Conservation (phyloP, 2,329 filamentous ascomycete species). For the Exophiala lecanii-corni region DNA sequence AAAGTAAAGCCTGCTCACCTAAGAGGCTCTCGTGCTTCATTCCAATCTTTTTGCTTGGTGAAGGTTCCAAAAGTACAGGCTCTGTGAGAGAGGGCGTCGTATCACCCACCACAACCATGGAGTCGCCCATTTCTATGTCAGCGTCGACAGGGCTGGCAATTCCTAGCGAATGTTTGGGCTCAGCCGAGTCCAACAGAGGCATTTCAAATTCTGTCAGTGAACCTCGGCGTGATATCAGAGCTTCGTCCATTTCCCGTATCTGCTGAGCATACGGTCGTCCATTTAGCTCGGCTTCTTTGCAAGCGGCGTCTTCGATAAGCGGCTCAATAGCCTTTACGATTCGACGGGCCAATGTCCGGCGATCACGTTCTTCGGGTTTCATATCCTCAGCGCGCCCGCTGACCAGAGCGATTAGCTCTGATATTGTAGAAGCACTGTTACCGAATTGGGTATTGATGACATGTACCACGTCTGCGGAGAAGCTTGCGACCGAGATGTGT, state of each 20-base stretch:
- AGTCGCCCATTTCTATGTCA: slow-evolving; percentile 38
- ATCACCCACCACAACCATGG: slow-evolving; percentile 28
- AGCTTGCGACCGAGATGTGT: slow-evolving; percentile 58
- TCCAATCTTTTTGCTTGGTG: slow-evolving; percentile 2
- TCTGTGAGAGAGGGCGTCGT: slow-evolving; percentile 6
- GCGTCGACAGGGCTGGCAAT: slow-evolving; percentile 18
- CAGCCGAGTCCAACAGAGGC: slow-evolving; percentile 29
- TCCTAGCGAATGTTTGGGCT: slow-evolving; percentile 26
- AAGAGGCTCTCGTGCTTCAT: slow-evolving; percentile 9
- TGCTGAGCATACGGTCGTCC: slow-evolving; percentile 66
- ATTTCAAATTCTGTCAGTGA: slow-evolving; percentile 36
- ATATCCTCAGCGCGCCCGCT: slow-evolving; percentile 42
- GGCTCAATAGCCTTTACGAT: slow-evolving; percentile 81
- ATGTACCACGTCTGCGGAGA: slow-evolving; percentile 54
- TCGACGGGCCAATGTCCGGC: slow-evolving; percentile 78
- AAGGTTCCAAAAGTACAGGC: neutral
- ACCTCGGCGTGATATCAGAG: slow-evolving; percentile 52
- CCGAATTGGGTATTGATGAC: slow-evolving; percentile 54
- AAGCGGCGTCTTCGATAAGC: slow-evolving; percentile 68
- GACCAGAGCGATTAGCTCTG: slow-evolving; percentile 48
- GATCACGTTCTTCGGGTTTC: slow-evolving; percentile 67
- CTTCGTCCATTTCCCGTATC: slow-evolving; percentile 68
- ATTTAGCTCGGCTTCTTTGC: slow-evolving; percentile 75
- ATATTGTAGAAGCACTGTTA: slow-evolving; percentile 44
- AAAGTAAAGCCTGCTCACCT: slow-evolving; percentile 6